phyloP scores from a whole-genome alignment of 306 rosid genomes.

The Cicer cuneatum region DNA sequence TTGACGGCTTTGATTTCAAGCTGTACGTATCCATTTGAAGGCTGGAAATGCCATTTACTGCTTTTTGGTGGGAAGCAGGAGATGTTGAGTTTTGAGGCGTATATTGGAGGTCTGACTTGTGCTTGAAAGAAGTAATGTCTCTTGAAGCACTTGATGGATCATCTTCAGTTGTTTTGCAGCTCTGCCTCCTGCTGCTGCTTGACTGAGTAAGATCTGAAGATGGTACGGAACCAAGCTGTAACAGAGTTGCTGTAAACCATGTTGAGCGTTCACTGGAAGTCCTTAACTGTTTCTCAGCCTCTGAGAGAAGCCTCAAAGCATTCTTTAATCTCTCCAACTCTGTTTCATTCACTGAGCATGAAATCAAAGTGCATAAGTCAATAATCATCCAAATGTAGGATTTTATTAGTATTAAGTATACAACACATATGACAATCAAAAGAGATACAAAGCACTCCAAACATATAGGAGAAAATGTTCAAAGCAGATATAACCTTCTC shows the following conservation, averaged over 20 bases:
- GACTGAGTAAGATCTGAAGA: constrained; percentile 82
- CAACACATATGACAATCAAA: neutral
- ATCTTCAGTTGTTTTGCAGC: constrained; percentile 76
- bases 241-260: constrained; percentile 94
- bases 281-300: constrained; percentile 93
- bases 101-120: constrained; percentile 61
- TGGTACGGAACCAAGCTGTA: constrained; percentile 89
- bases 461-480: constrained; percentile 12
- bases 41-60: constrained; percentile 52
- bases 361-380: constrained; percentile 49
- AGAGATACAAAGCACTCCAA: neutral
- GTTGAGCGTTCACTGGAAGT: constrained; percentile 95
- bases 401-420: constrained; percentile 7
- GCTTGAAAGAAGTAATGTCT: constrained; percentile 62
- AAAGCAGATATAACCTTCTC: constrained; percentile 31
- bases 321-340: constrained; percentile 90
- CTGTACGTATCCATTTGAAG: constrained; percentile 54
- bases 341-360: constrained; percentile 74
- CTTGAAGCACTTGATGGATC: constrained; percentile 85
- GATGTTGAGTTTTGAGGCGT: constrained; percentile 61
- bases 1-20: constrained; percentile 60
- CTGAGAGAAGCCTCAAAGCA: constrained; percentile 96
- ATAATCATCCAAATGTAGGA: constrained; percentile 14
- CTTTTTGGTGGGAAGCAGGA: constrained; percentile 57
- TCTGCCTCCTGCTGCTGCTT: constrained; percentile 86